These are phyloP conservation scores for Panicum miliaceum DNA, from an alignment of 176 grass and related monocot species.

Conservation along the genomic window DNA sequence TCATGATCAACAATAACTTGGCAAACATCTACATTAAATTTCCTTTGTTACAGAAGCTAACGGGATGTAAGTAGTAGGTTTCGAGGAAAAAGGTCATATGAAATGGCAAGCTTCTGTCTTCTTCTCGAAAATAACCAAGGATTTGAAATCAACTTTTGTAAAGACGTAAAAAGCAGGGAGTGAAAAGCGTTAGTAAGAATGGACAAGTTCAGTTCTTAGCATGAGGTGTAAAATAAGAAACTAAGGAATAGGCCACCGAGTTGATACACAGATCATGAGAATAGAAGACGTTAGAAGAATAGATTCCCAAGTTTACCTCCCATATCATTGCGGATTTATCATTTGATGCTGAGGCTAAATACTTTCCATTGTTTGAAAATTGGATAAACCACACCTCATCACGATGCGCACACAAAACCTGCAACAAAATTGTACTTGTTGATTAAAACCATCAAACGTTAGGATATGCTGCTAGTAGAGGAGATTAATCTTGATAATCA, in stretches of 20 bases:
- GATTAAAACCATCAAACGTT: conserved; percentile 28
- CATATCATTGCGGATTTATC: conserved; percentile 92
- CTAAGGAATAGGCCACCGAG: not conserved
- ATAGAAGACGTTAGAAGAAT: conserved; percentile 1
- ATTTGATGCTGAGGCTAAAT: conserved; percentile 84
- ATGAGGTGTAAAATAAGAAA: conserved; percentile 11
- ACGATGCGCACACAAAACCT: conserved; percentile 72
- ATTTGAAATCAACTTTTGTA: not conserved
- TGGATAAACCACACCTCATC: conserved; percentile 98
- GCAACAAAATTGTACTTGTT: not conserved
- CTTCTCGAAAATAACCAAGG: not conserved
- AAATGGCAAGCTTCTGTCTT: not conserved
- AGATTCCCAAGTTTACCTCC: conserved; percentile 75
- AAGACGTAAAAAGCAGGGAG: not conserved
- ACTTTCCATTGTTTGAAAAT: conserved; percentile 88
- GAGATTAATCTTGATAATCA: conserved; percentile 10
- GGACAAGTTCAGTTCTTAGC: not conserved
- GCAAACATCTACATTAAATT: conserved; percentile 26
- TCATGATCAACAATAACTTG: conserved; percentile 25
- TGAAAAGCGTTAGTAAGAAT: conserved; percentile 17
- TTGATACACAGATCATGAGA: conserved; percentile 23
- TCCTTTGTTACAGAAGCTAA: conserved; percentile 11
- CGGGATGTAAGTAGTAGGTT: not conserved
- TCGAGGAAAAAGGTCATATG: not conserved
- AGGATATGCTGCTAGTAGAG: conserved; percentile 35